Conservation (phyloP, 805 yeast species). For the Cyberlindnera americana region DNA sequence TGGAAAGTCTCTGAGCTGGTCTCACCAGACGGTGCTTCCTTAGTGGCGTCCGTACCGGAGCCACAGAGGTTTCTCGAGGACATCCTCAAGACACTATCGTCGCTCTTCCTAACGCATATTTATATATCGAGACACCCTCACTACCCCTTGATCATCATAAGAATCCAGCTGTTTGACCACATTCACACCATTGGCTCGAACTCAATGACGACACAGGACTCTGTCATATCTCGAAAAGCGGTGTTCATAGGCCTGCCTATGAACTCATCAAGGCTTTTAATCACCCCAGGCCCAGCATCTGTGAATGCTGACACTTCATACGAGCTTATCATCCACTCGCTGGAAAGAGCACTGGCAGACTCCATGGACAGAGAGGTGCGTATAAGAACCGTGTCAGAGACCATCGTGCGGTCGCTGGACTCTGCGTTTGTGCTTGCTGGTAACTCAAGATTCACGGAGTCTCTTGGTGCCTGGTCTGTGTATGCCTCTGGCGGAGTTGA, state of each 20-base stretch:
- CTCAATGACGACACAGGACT: conserved; percentile 31
- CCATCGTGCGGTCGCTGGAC: conserved; percentile 42
- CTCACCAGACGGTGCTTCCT: conserved; percentile 24
- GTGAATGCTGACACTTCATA: conserved; percentile 39
- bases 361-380: conserved; percentile 41
- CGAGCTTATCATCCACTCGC: conserved; percentile 54
- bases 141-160: conserved; percentile 53
- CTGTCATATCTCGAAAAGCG: conserved; percentile 51
- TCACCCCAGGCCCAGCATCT: conserved; percentile 24
- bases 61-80: conserved; percentile 49
- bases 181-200: conserved; percentile 12
- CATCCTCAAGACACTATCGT: conserved; percentile 45
- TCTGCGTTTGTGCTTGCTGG: conserved; percentile 55
- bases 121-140: conserved; percentile 64
- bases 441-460: conserved; percentile 53
- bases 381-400: conserved; percentile 9
- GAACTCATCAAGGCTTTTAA: conserved; percentile 51
- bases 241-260: conserved; percentile 64
- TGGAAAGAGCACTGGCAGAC: conserved; percentile 48
- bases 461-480: conserved; percentile 69
- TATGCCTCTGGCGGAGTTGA: conserved; percentile 71
- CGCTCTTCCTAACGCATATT: conserved; percentile 57
- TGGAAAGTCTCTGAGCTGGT: conserved; percentile 33
- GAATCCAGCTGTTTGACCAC: conserved; percentile 68
- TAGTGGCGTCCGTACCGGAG: conserved; percentile 35